These are phyloP conservation scores for Chrysopogon serrulatus DNA, from an alignment of 176 grass and related monocot species.

Conservation along the genomic window DNA sequence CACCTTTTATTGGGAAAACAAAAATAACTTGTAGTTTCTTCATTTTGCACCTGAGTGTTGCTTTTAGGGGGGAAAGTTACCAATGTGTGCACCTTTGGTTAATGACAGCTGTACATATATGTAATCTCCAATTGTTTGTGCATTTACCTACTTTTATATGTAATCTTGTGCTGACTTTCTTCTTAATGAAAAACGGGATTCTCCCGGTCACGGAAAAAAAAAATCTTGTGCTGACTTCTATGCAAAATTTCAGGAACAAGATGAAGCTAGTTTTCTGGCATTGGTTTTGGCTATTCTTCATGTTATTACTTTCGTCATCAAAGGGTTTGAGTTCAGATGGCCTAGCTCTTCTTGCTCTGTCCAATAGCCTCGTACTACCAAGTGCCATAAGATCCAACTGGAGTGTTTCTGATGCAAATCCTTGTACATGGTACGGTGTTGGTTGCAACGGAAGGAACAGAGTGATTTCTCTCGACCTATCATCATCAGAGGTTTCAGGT, in stretches of 20 bases:
- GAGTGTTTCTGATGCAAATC: conserved; percentile 49
- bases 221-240: neutral
- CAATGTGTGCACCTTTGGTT: neutral
- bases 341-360: conserved; percentile 43
- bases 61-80: neutral
- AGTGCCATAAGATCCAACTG: conserved; percentile 33
- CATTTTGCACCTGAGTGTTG: neutral
- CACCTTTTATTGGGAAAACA: no score
- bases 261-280: conserved; percentile 36
- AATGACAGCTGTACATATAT: neutral
- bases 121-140: neutral
- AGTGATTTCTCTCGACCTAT: conserved; percentile 46
- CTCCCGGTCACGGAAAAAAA: no score
- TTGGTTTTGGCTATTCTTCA: conserved; percentile 17
- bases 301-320: conserved; percentile 24
- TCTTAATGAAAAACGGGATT: no score
- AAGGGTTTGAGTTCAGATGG: conserved; percentile 61
- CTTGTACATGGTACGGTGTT: conserved; percentile 61
- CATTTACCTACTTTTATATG: neutral
- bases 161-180: no score
- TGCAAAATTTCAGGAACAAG: conserved; percentile 3
- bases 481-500: conserved; percentile 39
- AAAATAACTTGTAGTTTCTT: no score
- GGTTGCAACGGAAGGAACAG: conserved; percentile 25
- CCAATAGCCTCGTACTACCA: conserved; percentile 44